Percentiles rank a stretch among this genome's conserved stretches.
These are phyloP conservation scores for Pulveroboletus sp. DNA, from an alignment of 768 basidiomycete species.

Conservation along the genomic window DNA sequence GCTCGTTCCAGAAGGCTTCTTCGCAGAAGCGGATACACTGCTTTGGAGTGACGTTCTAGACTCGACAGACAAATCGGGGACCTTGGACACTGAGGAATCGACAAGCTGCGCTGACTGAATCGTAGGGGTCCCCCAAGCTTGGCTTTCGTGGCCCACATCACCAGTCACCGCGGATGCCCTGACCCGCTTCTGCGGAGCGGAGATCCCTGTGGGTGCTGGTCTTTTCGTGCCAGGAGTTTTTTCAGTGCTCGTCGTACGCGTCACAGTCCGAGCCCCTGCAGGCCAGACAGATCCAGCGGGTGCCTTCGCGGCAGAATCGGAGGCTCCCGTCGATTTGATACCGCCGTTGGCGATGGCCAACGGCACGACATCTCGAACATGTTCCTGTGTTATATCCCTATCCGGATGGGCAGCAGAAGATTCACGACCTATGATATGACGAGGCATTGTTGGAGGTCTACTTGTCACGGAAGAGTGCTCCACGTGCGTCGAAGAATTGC, in stretches of 20 bases:
- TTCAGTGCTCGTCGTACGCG: not conserved
- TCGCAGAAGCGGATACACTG: not conserved
- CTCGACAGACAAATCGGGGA: conserved; percentile 5
- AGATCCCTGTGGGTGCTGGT: conserved; percentile 17
- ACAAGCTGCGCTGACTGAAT: not conserved
- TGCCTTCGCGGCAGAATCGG: not conserved
- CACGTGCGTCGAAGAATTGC: too few relatives aligned
- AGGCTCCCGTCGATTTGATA: not conserved
- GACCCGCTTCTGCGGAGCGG: conserved; percentile 13
- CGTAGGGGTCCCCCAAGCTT: not conserved
- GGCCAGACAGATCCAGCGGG: not conserved
- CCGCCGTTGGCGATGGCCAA: too few relatives aligned
- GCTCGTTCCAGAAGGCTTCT: not conserved
- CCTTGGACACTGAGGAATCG: conserved; percentile 4
- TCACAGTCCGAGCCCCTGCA: not conserved
- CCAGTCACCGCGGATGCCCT: not conserved
- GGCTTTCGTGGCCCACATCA: not conserved
- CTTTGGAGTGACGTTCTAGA: not conserved
- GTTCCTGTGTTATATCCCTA: not conserved
- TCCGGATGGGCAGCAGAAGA: not conserved
- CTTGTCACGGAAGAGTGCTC: too few relatives aligned
- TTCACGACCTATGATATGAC: too few relatives aligned
- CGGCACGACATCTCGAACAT: not conserved
- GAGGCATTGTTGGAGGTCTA: too few relatives aligned
- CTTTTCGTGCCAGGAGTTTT: conserved; percentile 12